phyloP scores from a whole-genome alignment of 352 stramenopile species.

The Thalassiosira oceanica region DNA sequence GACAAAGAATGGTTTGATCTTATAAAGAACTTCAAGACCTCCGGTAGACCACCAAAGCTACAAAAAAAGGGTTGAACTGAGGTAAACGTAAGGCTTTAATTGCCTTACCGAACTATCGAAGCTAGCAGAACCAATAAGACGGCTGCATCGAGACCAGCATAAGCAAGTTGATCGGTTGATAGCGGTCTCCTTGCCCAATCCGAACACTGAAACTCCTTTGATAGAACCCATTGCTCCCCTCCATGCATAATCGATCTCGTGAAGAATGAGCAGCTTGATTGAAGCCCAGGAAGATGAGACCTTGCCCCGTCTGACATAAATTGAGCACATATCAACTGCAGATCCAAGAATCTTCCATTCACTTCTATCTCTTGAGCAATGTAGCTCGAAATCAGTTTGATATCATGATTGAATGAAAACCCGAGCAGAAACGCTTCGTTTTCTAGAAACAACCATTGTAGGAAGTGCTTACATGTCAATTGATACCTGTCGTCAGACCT shows the following conservation, averaged over 20 bases:
- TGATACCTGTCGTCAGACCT: slow-evolving; percentile 13
- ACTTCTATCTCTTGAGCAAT: slow-evolving; percentile 40
- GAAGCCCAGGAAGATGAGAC: slow-evolving; percentile 26
- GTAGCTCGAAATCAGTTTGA: slow-evolving; percentile 32
- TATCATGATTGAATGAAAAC: slow-evolving; percentile 41
- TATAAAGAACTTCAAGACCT: slow-evolving; percentile 31
- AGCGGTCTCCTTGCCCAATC: slow-evolving; percentile 36
- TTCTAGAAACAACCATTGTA: slow-evolving; percentile 49
- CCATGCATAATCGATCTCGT: slow-evolving; percentile 1
- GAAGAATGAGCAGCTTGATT: slow-evolving; percentile 39
- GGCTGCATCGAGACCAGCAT: slow-evolving; percentile 50
- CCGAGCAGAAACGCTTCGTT: slow-evolving; percentile 31
- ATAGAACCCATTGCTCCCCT: slow-evolving; percentile 25
- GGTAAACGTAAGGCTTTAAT: no score
- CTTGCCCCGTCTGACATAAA: slow-evolving; percentile 25
- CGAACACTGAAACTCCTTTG: slow-evolving; percentile 46
- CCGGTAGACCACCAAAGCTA: background rate
- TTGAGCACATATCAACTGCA: slow-evolving; percentile 39
- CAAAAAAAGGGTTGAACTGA: no score
- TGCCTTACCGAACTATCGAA: slow-evolving; percentile 28
- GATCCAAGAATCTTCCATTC: slow-evolving; percentile 28
- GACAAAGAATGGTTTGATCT: slow-evolving; percentile 46
- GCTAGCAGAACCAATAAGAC: slow-evolving; percentile 41
- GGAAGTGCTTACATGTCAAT: slow-evolving; percentile 23
- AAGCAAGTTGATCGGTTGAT: slow-evolving; percentile 40